phyloP scores from a whole-genome alignment of 257 asterid genomes.

The Solanum neorickii region DNA sequence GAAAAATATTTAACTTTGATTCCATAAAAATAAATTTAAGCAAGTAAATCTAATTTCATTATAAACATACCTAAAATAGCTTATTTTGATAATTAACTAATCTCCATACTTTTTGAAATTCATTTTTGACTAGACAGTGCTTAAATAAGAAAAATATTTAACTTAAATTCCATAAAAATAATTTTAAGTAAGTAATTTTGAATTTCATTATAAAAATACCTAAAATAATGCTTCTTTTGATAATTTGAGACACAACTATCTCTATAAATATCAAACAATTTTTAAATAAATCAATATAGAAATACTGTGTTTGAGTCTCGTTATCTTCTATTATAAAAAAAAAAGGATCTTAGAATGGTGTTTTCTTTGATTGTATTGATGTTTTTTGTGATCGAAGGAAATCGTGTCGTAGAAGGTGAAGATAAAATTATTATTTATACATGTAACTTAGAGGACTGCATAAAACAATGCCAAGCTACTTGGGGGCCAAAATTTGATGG shows the following conservation, averaged over 20 bases:
- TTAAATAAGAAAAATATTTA: too few relatives aligned
- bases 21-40: too few relatives aligned
- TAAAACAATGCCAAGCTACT: neutral
- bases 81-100: too few relatives aligned
- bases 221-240: too few relatives aligned
- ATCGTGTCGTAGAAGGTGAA: neutral
- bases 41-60: too few relatives aligned
- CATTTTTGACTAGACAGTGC: too few relatives aligned
- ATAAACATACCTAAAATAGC: too few relatives aligned
- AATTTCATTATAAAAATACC: too few relatives aligned
- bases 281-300: neutral
- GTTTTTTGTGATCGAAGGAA: neutral
- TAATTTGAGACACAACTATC: neutral
- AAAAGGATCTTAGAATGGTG: neutral
- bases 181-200: neutral
- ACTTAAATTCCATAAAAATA: too few relatives aligned
- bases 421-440: neutral
- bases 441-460: neutral
- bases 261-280: neutral
- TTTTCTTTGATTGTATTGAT: neutral
- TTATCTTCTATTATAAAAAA: neutral
- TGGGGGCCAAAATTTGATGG: neutral
- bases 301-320: neutral
- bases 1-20: too few relatives aligned
- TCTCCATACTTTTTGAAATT: neutral